Base-by-base conservation (phyloP, 2,329 filamentous ascomycete species). In the Botrytis squamosa region DNA sequence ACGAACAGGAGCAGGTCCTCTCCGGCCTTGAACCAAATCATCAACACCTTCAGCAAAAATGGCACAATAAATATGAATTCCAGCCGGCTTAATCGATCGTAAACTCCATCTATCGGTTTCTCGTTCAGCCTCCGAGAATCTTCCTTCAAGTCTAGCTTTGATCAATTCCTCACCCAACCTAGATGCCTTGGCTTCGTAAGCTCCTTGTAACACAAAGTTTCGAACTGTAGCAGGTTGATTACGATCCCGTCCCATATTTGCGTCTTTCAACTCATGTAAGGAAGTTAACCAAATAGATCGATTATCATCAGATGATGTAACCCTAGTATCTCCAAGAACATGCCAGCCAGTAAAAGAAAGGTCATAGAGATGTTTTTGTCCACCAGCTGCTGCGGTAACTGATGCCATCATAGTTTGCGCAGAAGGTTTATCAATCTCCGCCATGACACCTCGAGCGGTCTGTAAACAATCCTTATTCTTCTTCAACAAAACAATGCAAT, bases 141-240 rank as follows among this genome's bases (percentile, higher is more conserved):
- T 89, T 9, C 91, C 92, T 82, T 98, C 95, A 22, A 98, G 90
- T 76, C 91, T 90, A 14, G 95, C 94, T 83, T 95, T 97, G 66
- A 91, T 89, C 20, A 98, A 86, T 76, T 98, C 96, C 82, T 98
- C 95, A 42, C 90, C 90, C 83, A 93, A 91, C 75, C 91, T 93
- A 29, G 86, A 85, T 1, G 92, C 93, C 81, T 91, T 95, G 40
- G 90, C 91, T 80, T 97, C 93, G 78, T 95, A 95, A 12, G 88
- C 84, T 70, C 93, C 93, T 69, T 91, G 88, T 1, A 97, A 86
- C 59, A 92, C 83, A 79, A 97, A 92, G 75, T 90, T 92, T 44
- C 91, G 87, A 18, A 91, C 86, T 2, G 90, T 90, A 36, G 87
- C 84, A 22, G 85, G 84, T 42, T 86, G 86, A 75, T 82, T 84